phyloP scores from a whole-genome alignment of 2,329 filamentous ascomycete species.

The Pseudogymnoascus sp. region DNA sequence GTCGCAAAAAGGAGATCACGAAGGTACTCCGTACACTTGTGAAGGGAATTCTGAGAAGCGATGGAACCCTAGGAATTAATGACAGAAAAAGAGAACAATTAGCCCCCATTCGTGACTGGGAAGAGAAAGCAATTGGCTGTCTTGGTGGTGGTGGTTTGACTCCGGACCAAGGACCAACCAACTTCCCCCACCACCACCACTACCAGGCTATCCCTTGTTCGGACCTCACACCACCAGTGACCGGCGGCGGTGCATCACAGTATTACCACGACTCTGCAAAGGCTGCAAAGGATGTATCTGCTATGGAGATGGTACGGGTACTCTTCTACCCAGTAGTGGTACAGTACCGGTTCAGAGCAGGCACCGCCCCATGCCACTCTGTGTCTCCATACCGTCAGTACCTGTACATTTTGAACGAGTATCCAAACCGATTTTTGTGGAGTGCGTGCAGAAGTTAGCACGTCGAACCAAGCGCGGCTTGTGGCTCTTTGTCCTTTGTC shows the following conservation, averaged over 20 bases:
- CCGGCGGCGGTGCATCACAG: constrained; percentile 1
- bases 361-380: not conserved
- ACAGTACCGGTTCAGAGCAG: not conserved
- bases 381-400: constrained; percentile 1
- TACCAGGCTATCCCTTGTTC: constrained; percentile 7
- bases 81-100: constrained; percentile 6
- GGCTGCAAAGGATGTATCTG: constrained; percentile 1
- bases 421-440: constrained; percentile 5
- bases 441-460: not conserved
- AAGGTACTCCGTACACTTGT: not conserved
- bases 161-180: constrained; percentile 6
- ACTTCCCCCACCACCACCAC: constrained; percentile 5
- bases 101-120: constrained; percentile 4
- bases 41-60: constrained; percentile 4
- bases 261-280: not conserved
- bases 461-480: not conserved
- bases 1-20: not conserved
- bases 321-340: not conserved
- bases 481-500: not conserved
- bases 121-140: constrained; percentile 1
- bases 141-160: not conserved
- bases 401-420: constrained; percentile 2
- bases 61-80: constrained; percentile 8
- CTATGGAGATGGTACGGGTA: constrained; percentile 1
- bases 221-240: not conserved